phyloP scores from a whole-genome alignment of 2,329 filamentous ascomycete genomes.

The Eurotiales sp. region DNA sequence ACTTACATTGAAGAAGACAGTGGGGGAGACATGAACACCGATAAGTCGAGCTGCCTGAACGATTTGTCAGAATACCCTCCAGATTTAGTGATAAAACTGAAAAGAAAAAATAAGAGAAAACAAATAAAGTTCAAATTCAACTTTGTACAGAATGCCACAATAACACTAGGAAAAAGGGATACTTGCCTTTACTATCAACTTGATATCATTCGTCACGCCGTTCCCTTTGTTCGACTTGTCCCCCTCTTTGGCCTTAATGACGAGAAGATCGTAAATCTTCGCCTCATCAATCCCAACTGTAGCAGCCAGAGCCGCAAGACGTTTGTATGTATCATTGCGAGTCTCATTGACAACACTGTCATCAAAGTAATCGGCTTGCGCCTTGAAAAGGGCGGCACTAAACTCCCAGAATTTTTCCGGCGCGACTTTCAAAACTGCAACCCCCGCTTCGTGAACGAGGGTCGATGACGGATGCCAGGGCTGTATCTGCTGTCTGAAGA shows the following conservation, averaged over 20 bases:
- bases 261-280: slow-evolving; percentile 66
- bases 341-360: slow-evolving; percentile 77
- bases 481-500: slow-evolving; percentile 90
- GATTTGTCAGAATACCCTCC: slow-evolving; percentile 7
- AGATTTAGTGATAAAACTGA: neutral
- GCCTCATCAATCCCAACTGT: slow-evolving; percentile 65
- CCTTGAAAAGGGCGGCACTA: slow-evolving; percentile 63
- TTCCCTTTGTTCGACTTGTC: slow-evolving; percentile 74
- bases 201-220: slow-evolving; percentile 76
- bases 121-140: too few relatives aligned
- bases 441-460: slow-evolving; percentile 66
- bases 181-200: slow-evolving; percentile 71
- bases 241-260: slow-evolving; percentile 63
- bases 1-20: slow-evolving; percentile 73
- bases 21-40: slow-evolving; percentile 87
- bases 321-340: slow-evolving; percentile 76
- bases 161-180: neutral
- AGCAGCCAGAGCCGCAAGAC: slow-evolving; percentile 70
- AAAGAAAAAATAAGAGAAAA: neutral
- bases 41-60: slow-evolving; percentile 60
- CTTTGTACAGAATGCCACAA: too few relatives aligned
- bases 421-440: slow-evolving; percentile 70
- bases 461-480: slow-evolving; percentile 91
- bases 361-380: slow-evolving; percentile 79
- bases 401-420: slow-evolving; percentile 78